Conservation (phyloP, 2,329 filamentous ascomycete species). For the Helminthosporium solani region DNA sequence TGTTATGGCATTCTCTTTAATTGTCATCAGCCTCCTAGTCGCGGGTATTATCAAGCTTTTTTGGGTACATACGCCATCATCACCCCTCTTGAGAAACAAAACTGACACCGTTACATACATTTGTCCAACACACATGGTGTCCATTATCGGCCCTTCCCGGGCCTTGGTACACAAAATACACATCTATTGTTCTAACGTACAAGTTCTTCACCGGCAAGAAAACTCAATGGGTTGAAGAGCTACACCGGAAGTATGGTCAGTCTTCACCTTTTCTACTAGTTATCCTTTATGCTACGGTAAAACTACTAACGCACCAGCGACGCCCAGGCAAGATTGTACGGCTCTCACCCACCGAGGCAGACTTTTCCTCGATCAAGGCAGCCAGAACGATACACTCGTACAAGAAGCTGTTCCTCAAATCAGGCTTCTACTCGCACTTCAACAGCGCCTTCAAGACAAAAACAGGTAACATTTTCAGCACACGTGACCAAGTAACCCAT, state of each 20-base stretch:
- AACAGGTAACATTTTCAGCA: slow-evolving; percentile 4
- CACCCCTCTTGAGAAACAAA: not conserved
- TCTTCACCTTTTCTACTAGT: not conserved
- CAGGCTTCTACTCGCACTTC: slow-evolving; percentile 3
- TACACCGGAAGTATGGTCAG: slow-evolving; percentile 15
- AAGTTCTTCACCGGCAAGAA: slow-evolving; percentile 6
- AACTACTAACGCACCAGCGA: not conserved
- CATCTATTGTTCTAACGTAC: slow-evolving; percentile 3
- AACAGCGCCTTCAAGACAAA: not conserved
- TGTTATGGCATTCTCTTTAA: too few relatives aligned
- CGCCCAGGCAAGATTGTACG: slow-evolving; percentile 4
- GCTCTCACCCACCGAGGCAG: slow-evolving; percentile 12
- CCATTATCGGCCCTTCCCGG: slow-evolving; percentile 9
- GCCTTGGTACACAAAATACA: slow-evolving; percentile 14
- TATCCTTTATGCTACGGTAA: not conserved
- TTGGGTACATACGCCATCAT: not conserved
- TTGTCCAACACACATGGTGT: slow-evolving; percentile 4
- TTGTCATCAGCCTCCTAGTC: not conserved
- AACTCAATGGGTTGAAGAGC: slow-evolving; percentile 10
- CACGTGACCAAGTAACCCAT: slow-evolving; percentile 2
- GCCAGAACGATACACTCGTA: slow-evolving; percentile 12
- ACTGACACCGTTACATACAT: not conserved
- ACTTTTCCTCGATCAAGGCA: slow-evolving; percentile 7
- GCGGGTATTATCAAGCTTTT: not conserved
- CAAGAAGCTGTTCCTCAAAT: slow-evolving; percentile 6